phyloP scores from a whole-genome alignment of 495 filamentous ascomycete species.

The Lasiosphaeriaceae sp. region DNA sequence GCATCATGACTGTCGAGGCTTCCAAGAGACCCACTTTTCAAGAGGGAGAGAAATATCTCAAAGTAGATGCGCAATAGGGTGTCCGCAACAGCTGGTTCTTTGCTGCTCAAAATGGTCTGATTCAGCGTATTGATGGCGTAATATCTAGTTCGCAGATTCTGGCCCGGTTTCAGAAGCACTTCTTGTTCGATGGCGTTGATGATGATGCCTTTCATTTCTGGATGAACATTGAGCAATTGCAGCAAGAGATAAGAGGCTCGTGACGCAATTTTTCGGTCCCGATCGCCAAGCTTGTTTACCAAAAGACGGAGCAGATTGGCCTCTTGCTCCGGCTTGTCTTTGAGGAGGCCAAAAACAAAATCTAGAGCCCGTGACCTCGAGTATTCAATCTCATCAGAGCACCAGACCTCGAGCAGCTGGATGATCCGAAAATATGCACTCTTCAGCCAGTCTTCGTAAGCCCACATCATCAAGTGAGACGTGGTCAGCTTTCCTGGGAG shows the following conservation, averaged over 20 bases:
- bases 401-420: constrained; percentile 85
- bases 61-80: constrained; percentile 88
- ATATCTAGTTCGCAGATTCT: constrained; percentile 84
- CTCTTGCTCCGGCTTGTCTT: constrained; percentile 96
- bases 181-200: constrained; percentile 81
- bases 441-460: constrained; percentile 93
- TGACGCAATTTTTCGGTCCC: constrained; percentile 89
- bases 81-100: constrained; percentile 77
- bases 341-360: constrained; percentile 83
- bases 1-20: constrained; percentile 15
- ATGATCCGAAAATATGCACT: constrained; percentile 85
- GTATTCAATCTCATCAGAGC: constrained; percentile 89
- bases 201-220: constrained; percentile 86
- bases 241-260: constrained; percentile 85
- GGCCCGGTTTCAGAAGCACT: constrained; percentile 79
- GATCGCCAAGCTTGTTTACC: constrained; percentile 94
- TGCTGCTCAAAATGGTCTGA: constrained; percentile 83
- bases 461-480: constrained; percentile 80
- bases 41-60: constrained; percentile 65
- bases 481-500: constrained; percentile 68
- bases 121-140: constrained; percentile 95
- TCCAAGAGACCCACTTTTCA: constrained; percentile 56
- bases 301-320: constrained; percentile 85
- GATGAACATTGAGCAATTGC: constrained; percentile 84
- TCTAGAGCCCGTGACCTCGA: constrained; percentile 79